phyloP scores from a whole-genome alignment of 2,329 filamentous ascomycete species.

The Aureobasidium vineae region DNA sequence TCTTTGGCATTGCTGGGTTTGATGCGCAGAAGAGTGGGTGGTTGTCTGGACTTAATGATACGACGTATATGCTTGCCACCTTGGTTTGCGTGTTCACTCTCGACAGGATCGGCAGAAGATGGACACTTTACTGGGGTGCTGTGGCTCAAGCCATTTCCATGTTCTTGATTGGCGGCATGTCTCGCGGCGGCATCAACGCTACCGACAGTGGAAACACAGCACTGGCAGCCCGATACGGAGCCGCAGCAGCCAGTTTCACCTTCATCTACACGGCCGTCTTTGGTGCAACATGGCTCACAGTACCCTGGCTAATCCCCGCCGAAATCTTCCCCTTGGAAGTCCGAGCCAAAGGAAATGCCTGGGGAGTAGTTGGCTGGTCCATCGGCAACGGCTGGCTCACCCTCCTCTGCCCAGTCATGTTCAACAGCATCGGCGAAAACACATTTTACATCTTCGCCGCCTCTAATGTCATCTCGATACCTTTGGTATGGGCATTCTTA shows the following conservation, averaged over 20 bases:
- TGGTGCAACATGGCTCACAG: conserved; percentile 62
- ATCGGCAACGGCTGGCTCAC: conserved; percentile 64
- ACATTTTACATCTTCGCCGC: conserved; percentile 72
- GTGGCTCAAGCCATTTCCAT: conserved; percentile 38
- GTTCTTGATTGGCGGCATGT: conserved; percentile 39
- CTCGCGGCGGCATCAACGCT: conserved; percentile 34
- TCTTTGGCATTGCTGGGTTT: conserved; percentile 39
- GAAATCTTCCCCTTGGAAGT: conserved; percentile 72
- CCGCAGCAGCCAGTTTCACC: conserved; percentile 66
- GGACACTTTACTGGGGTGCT: conserved; percentile 40
- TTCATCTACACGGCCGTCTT: conserved; percentile 67
- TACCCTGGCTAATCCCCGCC: conserved; percentile 53
- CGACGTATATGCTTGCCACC: conserved; percentile 39
- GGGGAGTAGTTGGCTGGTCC: conserved; percentile 72
- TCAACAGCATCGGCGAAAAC: conserved; percentile 64
- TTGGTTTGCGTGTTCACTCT: conserved; percentile 41
- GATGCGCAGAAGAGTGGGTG: conserved; percentile 42
- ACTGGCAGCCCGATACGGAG: conserved; percentile 42
- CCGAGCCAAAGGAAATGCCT: conserved; percentile 71
- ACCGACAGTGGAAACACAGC: conserved; percentile 31
- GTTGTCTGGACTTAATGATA: conserved; percentile 45
- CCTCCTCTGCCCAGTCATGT: conserved; percentile 53
- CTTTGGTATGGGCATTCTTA: conserved; percentile 71
- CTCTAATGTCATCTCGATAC: conserved; percentile 63
- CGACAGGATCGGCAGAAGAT: conserved; percentile 38